Conservation (phyloP, 306 rosid species). For the Canavalia ensiformis region DNA sequence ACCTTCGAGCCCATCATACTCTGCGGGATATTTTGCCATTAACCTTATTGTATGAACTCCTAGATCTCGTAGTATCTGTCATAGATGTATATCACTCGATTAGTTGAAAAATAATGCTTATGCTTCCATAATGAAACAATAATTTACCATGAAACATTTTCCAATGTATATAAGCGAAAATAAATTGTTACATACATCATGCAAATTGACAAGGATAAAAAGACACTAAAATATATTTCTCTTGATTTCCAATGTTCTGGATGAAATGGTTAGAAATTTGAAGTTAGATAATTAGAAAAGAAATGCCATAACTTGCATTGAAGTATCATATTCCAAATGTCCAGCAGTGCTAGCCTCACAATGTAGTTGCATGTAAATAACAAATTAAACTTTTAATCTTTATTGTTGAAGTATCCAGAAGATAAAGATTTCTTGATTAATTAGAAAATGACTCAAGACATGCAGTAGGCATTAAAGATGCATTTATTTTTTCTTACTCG, state of each 20-base stretch:
- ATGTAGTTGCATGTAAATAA: too few relatives aligned
- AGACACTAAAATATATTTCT: not conserved
- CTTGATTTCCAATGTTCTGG: not conserved
- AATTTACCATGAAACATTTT: not conserved
- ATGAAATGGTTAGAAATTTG: not conserved
- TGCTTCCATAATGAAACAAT: not conserved
- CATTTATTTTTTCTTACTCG: not conserved
- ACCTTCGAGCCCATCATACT: conserved; percentile 56
- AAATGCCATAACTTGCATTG: not conserved
- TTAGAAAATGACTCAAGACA: not conserved
- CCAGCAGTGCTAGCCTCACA: too few relatives aligned
- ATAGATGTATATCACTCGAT: conserved; percentile 6
- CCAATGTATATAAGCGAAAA: not conserved
- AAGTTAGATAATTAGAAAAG: not conserved
- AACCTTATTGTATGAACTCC: conserved; percentile 60
- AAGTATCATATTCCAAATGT: too few relatives aligned
- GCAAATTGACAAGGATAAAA: not conserved
- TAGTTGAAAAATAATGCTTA: not conserved
- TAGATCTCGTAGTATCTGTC: conserved; percentile 61
- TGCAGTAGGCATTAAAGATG: not conserved
- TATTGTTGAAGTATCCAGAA: not conserved
- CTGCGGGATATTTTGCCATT: conserved; percentile 59
- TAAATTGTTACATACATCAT: not conserved
- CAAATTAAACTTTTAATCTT: too few relatives aligned
- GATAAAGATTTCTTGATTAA: not conserved